A percentile compares a stretch with the other conserved stretches of the same genome.
phyloP scores from a whole-genome alignment of 371 early-diverging fungal species.

The Mortierella sp. region DNA sequence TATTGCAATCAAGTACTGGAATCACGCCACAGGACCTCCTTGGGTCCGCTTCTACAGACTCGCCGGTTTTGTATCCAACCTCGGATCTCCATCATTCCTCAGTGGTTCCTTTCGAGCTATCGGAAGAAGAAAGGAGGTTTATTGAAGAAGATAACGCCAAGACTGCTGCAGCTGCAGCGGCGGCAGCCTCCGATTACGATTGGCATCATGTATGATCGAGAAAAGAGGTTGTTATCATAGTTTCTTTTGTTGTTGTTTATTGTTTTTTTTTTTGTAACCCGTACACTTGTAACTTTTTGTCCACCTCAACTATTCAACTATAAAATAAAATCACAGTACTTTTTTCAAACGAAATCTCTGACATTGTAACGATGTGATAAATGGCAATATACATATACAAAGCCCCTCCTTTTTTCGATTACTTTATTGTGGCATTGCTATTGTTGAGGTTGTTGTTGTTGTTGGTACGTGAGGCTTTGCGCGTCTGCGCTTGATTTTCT shows the following conservation, averaged over 20 bases:
- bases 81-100: conserved; percentile 41
- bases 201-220: background rate
- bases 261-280: background rate
- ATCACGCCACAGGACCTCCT: background rate
- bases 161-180: conserved; percentile 12
- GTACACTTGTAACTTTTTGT: background rate
- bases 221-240: background rate
- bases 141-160: conserved; percentile 53
- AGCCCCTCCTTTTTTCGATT: background rate
- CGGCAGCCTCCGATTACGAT: background rate
- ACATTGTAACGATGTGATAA: no score
- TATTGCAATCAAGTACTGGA: background rate
- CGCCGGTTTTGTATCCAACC: conserved; percentile 40
- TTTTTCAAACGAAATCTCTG: no score
- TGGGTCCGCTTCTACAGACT: background rate
- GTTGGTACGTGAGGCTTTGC: conserved; percentile 29
- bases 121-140: conserved; percentile 46
- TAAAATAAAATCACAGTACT: no score
- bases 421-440: background rate
- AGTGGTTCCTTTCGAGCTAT: conserved; percentile 38
- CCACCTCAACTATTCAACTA: no score
- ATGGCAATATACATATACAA: no score
- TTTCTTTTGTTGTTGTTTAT: conserved; percentile 3
- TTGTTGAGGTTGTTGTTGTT: background rate
- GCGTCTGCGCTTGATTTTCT: conserved; percentile 57